Evolutionary conservation across 768 basidiomycete genomes (phyloP), one percentile per base, ranked within the genome.

Genomic region (Tulasnella sp.): DNA sequence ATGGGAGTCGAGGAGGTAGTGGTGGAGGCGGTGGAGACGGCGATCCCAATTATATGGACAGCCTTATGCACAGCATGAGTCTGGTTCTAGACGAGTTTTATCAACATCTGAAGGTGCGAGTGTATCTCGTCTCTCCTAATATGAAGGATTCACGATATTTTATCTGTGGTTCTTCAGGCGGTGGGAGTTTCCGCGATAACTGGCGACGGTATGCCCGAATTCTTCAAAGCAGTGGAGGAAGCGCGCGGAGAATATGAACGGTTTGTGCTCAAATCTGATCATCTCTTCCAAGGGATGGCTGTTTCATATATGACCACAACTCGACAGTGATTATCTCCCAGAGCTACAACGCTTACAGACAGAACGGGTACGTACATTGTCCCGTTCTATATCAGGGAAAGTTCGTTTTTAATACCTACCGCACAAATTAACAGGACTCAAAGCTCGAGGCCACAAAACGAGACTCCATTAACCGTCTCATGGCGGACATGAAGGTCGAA

Each of bases 41-140:
- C 52, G 96, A 95, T 68, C 88, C 90, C 50, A 93, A 88, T 42
- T 98, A 97, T 71, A 96, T 97, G 93, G 94, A 90, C 70, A 94
- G 91, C 69, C 75, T 99, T 64, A 99, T 98, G 95, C 92, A 95
- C 65, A 92, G 89, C 69, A 98, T 99, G 96, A 93, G 94, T 70
- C 72, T 99, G 54, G 95, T 99, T 5, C 73, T 99, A 55, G 96
- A 99, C 67, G 96, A 98, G 68, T 99, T 99, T 67, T 99, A 99
- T 73, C 90, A 93, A 72, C 86, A 96, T 65, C 75, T 99, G 55
- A 90, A 89, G 76, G 94, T 91, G 52, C 42, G 23, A 13, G 8
- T 34, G 10, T 32, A 24, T 44, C 17, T 30, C 21, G 2, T 43
- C 9, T 60, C 27, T 11, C 32, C 34, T 15, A 5, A 30, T n/a